These are phyloP conservation scores for Picea sitchensis DNA, from an alignment of 75 land plant genomes.

Conservation along the genomic window DNA sequence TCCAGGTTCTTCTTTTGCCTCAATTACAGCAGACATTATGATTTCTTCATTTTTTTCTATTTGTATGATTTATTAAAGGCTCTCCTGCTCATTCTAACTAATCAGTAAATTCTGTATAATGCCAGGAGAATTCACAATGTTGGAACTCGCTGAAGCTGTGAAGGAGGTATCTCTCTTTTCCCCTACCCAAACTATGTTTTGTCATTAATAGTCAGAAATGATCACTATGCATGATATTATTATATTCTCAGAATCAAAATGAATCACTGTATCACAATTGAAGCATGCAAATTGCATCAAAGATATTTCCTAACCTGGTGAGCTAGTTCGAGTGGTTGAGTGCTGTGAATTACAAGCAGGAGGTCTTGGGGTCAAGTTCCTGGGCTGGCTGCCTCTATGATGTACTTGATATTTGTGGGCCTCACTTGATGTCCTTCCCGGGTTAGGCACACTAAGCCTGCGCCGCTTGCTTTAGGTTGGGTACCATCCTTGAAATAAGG, in stretches of 20 bases:
- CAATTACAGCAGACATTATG: not conserved
- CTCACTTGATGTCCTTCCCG: no score
- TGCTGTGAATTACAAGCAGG: no score
- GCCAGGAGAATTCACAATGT: conserved; percentile 59
- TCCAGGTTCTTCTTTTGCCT: conserved; percentile 31
- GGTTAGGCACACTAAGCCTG: no score
- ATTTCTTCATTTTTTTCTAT: not conserved
- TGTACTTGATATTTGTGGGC: no score
- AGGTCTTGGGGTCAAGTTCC: no score
- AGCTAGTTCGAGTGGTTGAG: no score
- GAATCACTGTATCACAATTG: not conserved
- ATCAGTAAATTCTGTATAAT: conserved; percentile 1
- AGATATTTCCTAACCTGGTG: not conserved
- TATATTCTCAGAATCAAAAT: not conserved
- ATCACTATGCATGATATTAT: not conserved
- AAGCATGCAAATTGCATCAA: not conserved
- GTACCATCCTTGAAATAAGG: no score
- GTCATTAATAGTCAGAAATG: not conserved
- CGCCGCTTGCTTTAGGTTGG: no score
- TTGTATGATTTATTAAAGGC: not conserved
- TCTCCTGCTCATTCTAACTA: not conserved
- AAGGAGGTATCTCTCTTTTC: conserved; percentile 20
- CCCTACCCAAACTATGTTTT: not conserved
- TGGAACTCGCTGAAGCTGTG: conserved; percentile 57
- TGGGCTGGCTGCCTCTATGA: no score